These are phyloP conservation scores for Dictyostelium firmibasis DNA, from an alignment of 78 protist species.

Conservation along the genomic window DNA sequence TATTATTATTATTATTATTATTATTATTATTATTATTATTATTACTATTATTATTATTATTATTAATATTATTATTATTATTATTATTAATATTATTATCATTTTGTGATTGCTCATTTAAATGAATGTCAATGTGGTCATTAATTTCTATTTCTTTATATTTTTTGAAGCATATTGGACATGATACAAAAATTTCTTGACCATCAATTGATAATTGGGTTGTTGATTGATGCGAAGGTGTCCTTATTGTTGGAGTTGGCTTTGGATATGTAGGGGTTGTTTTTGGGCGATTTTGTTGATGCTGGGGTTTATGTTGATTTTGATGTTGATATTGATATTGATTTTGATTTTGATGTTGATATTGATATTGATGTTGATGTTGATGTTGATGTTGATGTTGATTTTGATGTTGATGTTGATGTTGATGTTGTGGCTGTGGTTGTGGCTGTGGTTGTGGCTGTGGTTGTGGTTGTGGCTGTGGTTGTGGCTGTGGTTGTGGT, in stretches of 20 bases:
- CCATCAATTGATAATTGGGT: neutral
- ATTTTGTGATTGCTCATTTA: neutral
- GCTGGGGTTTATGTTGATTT: neutral
- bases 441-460: neutral
- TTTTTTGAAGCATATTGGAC: neutral
- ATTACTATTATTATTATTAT: neutral
- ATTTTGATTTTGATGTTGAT: neutral
- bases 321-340: neutral
- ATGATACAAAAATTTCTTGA: neutral
- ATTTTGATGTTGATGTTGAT: neutral
- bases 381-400: neutral
- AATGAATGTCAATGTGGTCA: neutral
- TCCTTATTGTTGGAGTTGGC: neutral
- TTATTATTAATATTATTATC: neutral
- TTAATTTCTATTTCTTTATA: neutral
- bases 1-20: neutral
- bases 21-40: neutral
- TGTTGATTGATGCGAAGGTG: neutral
- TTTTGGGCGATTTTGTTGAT: neutral
- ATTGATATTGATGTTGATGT: neutral
- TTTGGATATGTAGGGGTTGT: neutral
- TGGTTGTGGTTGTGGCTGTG: neutral
- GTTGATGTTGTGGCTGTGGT: neutral
- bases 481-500: neutral
- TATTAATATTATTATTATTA: neutral